phyloP scores from a whole-genome alignment of 352 stramenopile genomes.

The Pythium apleroticum region DNA sequence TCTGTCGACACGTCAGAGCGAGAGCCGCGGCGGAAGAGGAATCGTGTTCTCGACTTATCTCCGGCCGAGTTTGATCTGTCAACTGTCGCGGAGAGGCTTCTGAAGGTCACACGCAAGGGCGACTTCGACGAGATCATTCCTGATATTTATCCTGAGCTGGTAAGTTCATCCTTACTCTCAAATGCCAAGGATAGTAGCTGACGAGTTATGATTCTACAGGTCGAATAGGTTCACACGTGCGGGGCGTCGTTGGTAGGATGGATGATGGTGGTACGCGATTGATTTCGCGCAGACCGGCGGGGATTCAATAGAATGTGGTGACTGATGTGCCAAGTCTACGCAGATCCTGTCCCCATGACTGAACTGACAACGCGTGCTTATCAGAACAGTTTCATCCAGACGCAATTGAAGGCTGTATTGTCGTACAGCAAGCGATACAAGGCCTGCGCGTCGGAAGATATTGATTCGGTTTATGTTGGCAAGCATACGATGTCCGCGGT shows the following conservation, averaged over 20 bases:
- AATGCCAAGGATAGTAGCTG: background rate
- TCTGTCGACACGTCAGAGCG: background rate
- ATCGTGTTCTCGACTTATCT: slow-evolving; percentile 11
- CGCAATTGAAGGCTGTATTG: too few relatives aligned
- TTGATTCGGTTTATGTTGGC: too few relatives aligned
- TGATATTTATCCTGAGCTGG: slow-evolving; percentile 27
- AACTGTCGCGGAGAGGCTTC: slow-evolving; percentile 2
- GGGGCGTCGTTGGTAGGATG: background rate
- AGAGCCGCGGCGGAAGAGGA: slow-evolving; percentile 4
- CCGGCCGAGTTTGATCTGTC: slow-evolving; percentile 18
- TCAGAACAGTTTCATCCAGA: too few relatives aligned
- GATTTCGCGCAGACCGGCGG: background rate
- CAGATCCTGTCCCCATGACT: too few relatives aligned
- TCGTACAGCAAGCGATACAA: too few relatives aligned
- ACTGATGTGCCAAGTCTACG: background rate
- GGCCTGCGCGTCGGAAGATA: too few relatives aligned
- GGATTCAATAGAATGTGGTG: slow-evolving; percentile 8
- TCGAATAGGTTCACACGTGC: background rate
- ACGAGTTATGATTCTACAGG: background rate
- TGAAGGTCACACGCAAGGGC: slow-evolving; percentile 4
- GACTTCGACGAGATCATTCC: slow-evolving; percentile 29
- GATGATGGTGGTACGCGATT: background rate
- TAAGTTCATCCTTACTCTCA: slow-evolving; percentile 4
- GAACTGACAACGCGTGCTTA: too few relatives aligned
- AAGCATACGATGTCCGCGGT: too few relatives aligned